Evolutionary conservation across 2,329 filamentous ascomycete genomes (phyloP).

Genomic region (Aspergillus sergii): DNA sequence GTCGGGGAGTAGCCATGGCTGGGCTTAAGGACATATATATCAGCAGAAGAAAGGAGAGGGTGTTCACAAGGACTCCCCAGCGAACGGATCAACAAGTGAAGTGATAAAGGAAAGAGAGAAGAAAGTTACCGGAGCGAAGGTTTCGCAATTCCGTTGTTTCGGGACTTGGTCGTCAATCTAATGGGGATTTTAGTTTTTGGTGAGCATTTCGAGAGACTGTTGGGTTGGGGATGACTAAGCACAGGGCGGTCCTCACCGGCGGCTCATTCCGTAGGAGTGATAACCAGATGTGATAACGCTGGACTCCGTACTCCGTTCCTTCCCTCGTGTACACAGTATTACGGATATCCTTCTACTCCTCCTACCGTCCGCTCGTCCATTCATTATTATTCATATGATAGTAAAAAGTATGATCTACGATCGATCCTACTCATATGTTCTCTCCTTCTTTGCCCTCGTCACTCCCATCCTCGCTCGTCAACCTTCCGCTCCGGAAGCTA

Average conservation of each 20-base stretch:
- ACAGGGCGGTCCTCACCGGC: conserved; percentile 35
- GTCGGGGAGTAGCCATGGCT: conserved; percentile 61
- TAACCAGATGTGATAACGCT: background rate
- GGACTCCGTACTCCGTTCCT: conserved; percentile 3
- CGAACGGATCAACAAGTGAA: conserved; percentile 12
- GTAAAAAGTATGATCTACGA: conserved; percentile 5
- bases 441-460: conserved; percentile 16
- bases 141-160: conserved; percentile 12
- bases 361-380: background rate
- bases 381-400: background rate
- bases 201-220: conserved; percentile 35
- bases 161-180: conserved; percentile 13
- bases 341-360: background rate
- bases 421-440: conserved; percentile 10
- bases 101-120: conserved; percentile 7
- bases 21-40: conserved; percentile 34
- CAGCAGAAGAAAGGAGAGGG: conserved; percentile 20
- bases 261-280: conserved; percentile 31
- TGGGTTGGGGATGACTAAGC: conserved; percentile 39
- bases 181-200: conserved; percentile 23
- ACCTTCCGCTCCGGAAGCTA: conserved; percentile 75
- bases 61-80: conserved; percentile 14
- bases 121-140: conserved; percentile 12
- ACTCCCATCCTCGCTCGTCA: conserved; percentile 60
- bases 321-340: background rate